Evolutionary conservation across 192 early-diverging fungal genomes (phyloP).

Genomic region (Coemansia sp.): DNA sequence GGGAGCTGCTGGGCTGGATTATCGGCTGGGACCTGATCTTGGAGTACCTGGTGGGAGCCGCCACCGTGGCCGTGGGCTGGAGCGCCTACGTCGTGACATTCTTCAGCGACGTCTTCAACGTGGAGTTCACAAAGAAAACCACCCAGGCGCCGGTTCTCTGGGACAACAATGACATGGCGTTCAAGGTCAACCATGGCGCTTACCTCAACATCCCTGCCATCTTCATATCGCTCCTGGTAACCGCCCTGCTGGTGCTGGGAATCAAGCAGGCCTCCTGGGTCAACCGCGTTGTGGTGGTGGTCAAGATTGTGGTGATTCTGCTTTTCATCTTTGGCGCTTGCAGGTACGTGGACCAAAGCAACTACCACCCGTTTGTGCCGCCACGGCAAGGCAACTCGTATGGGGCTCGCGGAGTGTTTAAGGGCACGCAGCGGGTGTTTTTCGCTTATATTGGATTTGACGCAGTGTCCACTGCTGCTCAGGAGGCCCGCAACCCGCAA

Average conservation of each 20-base stretch:
- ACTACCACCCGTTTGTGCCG: slow-evolving; percentile 80
- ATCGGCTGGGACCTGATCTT: slow-evolving; percentile 89
- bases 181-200: slow-evolving; percentile 43
- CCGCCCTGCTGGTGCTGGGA: slow-evolving; percentile 66
- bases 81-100: slow-evolving; percentile 76
- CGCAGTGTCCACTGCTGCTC: slow-evolving; percentile 79
- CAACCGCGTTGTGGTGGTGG: slow-evolving; percentile 66
- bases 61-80: slow-evolving; percentile 81
- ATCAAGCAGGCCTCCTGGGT: slow-evolving; percentile 71
- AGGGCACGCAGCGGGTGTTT: slow-evolving; percentile 73
- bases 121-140: slow-evolving; percentile 55
- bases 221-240: slow-evolving; percentile 62
- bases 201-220: slow-evolving; percentile 78
- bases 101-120: slow-evolving; percentile 60
- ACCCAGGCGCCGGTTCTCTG: slow-evolving; percentile 72
- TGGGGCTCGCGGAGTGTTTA: slow-evolving; percentile 69
- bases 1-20: slow-evolving; percentile 86
- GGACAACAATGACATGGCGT: slow-evolving; percentile 48
- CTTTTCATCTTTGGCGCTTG: slow-evolving; percentile 79
- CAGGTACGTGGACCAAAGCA: slow-evolving; percentile 64
- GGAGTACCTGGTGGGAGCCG: slow-evolving; percentile 83
- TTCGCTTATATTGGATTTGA: slow-evolving; percentile 87
- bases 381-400: slow-evolving; percentile 58
- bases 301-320: slow-evolving; percentile 72
- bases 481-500: slow-evolving; percentile 77